Base-by-base conservation (phyloP, 1,139 yeast genomes). In the Nakaseomyces uthaithaninus region DNA sequence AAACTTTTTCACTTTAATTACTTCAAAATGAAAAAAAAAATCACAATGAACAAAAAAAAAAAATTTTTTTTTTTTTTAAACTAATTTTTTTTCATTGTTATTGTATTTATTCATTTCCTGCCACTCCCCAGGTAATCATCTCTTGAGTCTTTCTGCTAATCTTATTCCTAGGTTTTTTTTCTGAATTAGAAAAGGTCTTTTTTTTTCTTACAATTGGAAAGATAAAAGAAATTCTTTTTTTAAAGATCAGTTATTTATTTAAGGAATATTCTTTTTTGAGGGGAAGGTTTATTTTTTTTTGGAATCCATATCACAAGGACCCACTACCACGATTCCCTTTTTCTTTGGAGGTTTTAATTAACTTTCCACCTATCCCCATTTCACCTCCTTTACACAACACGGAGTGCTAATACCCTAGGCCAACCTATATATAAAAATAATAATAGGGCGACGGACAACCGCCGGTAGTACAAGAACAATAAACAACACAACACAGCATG, bases 261-360 rank as follows among this genome's bases (percentile, higher is more conserved):
- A 7, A 25, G 12, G 27, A 25, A 11, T 25, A 7, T 7, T 8
- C 12, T 25, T 7, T 8, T 8, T 7, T 8, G 4, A 11, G 12
- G 12, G 12, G 27, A 25, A 4, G 6, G 2, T 17, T 28, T 11
- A 17, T 28, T 28, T 28, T 28, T 17, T 3, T 20, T 20, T 20
- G 55, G 58, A 53, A n/a, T n/a, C n/a, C n/a, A n/a, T n/a, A n/a
- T n/a, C n/a, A n/a, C n/a, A n/a, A n/a, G n/a, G n/a, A n/a, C n/a
- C n/a, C n/a, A n/a, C n/a, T n/a, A n/a, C n/a, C n/a, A n/a, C n/a
- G 3, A 9, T 3, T 17, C 18, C 6, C 18, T 28, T 28, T 28
- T 28, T 17, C 3, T 20, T 20, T 20, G 55, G 58, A 53, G 54
- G 49, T 53, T 53, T 53, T 53, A 52, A 49, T 41, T 53, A 53